phyloP scores from a whole-genome alignment of 805 yeast genomes.

The Hanseniaspora mollemarum region DNA sequence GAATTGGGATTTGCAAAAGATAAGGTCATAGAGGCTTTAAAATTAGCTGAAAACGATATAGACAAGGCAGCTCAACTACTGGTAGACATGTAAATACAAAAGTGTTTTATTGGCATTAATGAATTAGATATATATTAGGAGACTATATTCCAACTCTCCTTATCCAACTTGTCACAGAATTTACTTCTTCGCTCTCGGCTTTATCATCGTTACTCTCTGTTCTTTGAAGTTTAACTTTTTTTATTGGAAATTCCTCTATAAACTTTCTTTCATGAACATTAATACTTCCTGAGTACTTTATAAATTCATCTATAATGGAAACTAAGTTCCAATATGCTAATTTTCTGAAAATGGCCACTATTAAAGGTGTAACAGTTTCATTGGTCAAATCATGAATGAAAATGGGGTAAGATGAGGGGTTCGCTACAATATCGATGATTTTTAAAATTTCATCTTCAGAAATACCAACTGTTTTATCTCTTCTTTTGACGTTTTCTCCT shows the following conservation, averaged over 20 bases:
- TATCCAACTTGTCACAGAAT: neutral
- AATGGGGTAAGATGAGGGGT: conserved; percentile 51
- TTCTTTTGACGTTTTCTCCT: conserved; percentile 49
- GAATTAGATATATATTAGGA: neutral
- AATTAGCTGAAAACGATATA: conserved; percentile 7
- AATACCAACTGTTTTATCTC: conserved; percentile 73
- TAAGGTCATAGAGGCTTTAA: conserved; percentile 9
- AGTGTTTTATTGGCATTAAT: neutral
- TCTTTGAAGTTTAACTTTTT: conserved; percentile 37
- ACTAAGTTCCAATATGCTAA: conserved; percentile 80
- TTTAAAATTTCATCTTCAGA: conserved; percentile 49
- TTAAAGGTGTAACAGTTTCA: conserved; percentile 71
- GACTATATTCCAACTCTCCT: conserved; percentile 10
- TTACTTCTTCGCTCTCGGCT: neutral
- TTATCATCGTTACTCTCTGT: neutral
- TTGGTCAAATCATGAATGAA: conserved; percentile 85
- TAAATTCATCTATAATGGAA: conserved; percentile 75
- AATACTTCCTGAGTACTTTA: conserved; percentile 61
- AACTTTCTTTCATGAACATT: conserved; percentile 75
- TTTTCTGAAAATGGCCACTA: conserved; percentile 76
- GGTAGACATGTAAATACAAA: neutral
- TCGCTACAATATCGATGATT: conserved; percentile 52
- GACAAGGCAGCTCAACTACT: conserved; percentile 13
- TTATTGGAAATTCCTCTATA: conserved; percentile 63
- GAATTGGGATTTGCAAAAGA: conserved; percentile 31